Base-by-base conservation (phyloP, 306 rosid genomes). In the Trifolium dubium region DNA sequence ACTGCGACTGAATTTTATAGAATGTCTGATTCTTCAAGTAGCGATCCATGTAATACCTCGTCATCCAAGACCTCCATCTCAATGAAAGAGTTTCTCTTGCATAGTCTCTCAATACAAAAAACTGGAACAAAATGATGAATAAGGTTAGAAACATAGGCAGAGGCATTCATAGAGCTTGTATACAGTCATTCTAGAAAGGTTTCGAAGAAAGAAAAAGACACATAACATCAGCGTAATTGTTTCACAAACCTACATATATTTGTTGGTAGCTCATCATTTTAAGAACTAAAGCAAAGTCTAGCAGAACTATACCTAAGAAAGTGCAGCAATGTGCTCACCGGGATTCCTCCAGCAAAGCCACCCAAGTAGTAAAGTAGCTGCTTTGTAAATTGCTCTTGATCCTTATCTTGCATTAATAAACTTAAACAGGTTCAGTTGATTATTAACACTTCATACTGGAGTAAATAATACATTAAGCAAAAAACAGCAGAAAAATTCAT, bases 21-120 rank as follows among this genome's bases (percentile, higher is more conserved):
- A 94, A 94, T 28, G 96, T 87, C 65, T 78, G 95, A 82, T 89
- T 77, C 80, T 83, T 89, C 50, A 94, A 83, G 80, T 89, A 94
- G 71, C 96, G 99, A 69, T 94, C 86, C 88, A 92, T 89, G 87
- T 94, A 94, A 80, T 87, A 83, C 72, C 88, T 87, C n/a, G 99
- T 94, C 99, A 94, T 94, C 99, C 99, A 94, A 71, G 99, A 88
- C 71, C 99, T 92, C 97, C 99, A 91, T 79, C 99, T 89, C 90
- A 94, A 78, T 63, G 97, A 82, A 72, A 94, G 96, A 37, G 87
- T 89, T 18, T 94, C 97, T 80, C 89, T 84, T 28, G 96, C 99
- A 74, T 92, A 94, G 73, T 94, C 97, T 85, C 95, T 81, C 88
- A 89, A 67, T 67, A 94, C 99, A 76, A 94, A 94, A 80, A 94